phyloP scores from a whole-genome alignment of 768 basidiomycete species.

The Lactifluus volemus region DNA sequence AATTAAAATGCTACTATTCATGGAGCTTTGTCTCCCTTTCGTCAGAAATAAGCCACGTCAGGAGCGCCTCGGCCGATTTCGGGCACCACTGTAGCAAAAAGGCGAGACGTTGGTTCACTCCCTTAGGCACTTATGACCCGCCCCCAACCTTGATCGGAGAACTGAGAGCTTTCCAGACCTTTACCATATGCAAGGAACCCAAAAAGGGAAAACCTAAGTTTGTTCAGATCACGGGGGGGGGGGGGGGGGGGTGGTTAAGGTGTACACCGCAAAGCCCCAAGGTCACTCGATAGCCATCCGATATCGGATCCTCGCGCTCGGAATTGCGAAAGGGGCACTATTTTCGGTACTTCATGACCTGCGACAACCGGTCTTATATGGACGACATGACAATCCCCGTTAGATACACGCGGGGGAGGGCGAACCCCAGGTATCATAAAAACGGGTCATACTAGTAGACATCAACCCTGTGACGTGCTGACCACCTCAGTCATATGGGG shows the following conservation, averaged over 20 bases:
- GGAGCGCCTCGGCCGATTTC: constrained; percentile 12
- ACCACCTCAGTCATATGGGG: neutral
- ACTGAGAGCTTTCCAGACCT: constrained; percentile 5
- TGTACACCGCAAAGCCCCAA: constrained; percentile 1
- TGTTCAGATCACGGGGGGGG: constrained; percentile 1
- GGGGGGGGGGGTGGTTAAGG: neutral
- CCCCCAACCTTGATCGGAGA: constrained; percentile 9
- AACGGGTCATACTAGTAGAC: neutral
- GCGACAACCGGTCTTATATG: constrained; percentile 1
- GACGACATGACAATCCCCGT: neutral
- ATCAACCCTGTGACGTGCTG: neutral
- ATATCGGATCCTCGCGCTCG: constrained; percentile 11
- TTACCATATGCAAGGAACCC: neutral
- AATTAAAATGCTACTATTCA: constrained; percentile 10
- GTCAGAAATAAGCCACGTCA: neutral
- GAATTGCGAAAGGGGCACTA: neutral
- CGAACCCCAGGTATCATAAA: neutral
- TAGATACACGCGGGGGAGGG: neutral
- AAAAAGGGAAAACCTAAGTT: neutral
- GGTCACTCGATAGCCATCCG: neutral
- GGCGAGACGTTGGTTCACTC: neutral
- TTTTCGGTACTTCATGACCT: neutral
- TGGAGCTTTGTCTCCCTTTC: neutral
- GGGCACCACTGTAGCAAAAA: neutral
- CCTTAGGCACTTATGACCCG: neutral